Evolutionary conservation across 2,329 filamentous ascomycete genomes (phyloP), one percentile per base, ranked within the genome.

Genomic region (Fusarium sp.): DNA sequence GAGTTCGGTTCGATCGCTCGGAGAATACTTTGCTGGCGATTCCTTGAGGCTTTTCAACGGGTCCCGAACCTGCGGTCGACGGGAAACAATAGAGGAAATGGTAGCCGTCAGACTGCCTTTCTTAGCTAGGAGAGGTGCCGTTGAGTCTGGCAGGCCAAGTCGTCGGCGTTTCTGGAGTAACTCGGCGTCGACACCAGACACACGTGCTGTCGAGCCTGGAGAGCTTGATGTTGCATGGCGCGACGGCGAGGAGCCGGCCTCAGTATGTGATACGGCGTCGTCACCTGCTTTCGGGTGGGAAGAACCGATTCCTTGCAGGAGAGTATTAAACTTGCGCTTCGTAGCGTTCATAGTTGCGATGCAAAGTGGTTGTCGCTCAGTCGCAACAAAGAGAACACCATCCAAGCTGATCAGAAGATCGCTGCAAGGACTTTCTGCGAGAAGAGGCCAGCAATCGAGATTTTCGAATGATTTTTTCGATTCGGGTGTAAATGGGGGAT

Each of bases 1-100:
- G 71, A 98, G 95, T 75, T 94, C 91, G 42, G 91, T 90, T 62
- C 96, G 93, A 81, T 96, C 95, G 84, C 92, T 93, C 0, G 96
- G 96, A 63, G 93, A 93, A 84, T 96, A 98, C 77, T 93, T 94
- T 1, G 93, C 84, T 4, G 78, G 80, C 24, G 79, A 74, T n/a
- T 80, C 76, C 40, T 74, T 77, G 24, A 57, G 62, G 22, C 59
- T 58, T 61, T 69, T 77, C 61, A 76, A 62, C 4, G 66, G 64
- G 40, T 80, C 37, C 72, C 75, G 68, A 38, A 73, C 57, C 64
- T 77, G 66, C 40, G 75, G 66, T 56, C 75, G 73, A 64, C 76
- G 76, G 20, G 73, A 80, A 20, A 71, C 70, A n/a, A 72, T 72
- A 63, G 71, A 66, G 72, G 77, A 70, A 79, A 71, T 72, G 57